Percentiles rank a stretch among this genome's conserved stretches.
Conservation (phyloP, 331 rosid genomes). For the Malus hybrid region DNA sequence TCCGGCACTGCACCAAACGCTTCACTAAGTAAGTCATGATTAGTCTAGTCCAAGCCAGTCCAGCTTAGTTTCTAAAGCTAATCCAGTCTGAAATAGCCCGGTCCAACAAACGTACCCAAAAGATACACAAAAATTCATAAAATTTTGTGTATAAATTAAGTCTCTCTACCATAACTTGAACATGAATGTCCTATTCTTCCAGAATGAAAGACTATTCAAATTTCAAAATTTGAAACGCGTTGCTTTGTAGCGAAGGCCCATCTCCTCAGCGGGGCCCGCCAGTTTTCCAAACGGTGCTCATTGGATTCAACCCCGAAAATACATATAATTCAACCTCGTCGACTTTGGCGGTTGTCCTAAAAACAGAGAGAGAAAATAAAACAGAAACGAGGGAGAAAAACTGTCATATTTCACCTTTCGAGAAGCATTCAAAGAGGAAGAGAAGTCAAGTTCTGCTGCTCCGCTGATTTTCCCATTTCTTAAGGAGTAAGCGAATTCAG, state of each 20-base stretch:
- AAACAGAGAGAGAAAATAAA: not conserved
- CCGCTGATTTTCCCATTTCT: not conserved
- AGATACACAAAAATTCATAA: too few relatives aligned
- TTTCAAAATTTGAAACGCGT: conserved; percentile 3
- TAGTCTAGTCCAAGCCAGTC: too few relatives aligned
- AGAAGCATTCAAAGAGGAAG: not conserved
- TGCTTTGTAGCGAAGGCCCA: not conserved
- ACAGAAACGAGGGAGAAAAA: not conserved
- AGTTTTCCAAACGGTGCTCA: not conserved
- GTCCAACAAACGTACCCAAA: too few relatives aligned
- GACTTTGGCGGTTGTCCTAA: not conserved
- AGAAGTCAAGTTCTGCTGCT: not conserved
- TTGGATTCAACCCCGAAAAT: not conserved
- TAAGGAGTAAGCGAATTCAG: not conserved
- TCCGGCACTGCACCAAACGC: too few relatives aligned
- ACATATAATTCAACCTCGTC: not conserved
- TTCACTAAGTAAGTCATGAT: too few relatives aligned
- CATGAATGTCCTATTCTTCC: not conserved
- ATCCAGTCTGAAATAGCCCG: too few relatives aligned
- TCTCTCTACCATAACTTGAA: rapidly evolving
- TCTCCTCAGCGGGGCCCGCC: not conserved
- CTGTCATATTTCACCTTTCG: not conserved
- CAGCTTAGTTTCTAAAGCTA: too few relatives aligned
- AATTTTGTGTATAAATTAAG: too few relatives aligned
- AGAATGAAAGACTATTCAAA: not conserved